Conservation (phyloP, 495 filamentous ascomycete species). For the Xylaria grammica region DNA sequence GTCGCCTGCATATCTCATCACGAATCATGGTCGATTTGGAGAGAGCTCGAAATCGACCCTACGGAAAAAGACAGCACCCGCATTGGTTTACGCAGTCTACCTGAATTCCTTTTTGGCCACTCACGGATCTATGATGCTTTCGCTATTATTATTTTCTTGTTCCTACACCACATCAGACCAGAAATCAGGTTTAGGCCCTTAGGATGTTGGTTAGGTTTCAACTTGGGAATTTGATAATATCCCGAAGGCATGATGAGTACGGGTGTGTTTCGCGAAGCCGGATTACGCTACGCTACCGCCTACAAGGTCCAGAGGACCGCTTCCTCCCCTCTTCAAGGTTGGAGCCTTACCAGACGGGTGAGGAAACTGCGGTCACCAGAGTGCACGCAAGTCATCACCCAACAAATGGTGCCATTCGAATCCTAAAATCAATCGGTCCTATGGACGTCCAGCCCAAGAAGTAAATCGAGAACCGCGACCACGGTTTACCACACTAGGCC, state of each 20-base stretch:
- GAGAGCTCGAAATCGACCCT: not conserved
- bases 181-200: not conserved
- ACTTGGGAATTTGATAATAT: not conserved
- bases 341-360: not conserved
- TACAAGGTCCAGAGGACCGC: too few relatives aligned
- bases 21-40: conserved; percentile 16
- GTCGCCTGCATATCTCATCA: not conserved
- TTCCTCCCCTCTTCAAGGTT: not conserved
- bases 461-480: not conserved
- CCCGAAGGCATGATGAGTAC: not conserved
- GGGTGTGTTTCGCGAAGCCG: too few relatives aligned
- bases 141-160: not conserved
- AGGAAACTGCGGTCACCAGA: too few relatives aligned
- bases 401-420: not conserved
- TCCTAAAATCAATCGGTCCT: not conserved
- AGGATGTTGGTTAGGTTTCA: not conserved
- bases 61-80: not conserved
- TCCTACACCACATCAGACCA: not conserved
- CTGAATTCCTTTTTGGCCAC: not conserved
- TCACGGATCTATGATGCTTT: not conserved
- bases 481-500: not conserved
- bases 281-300: too few relatives aligned
- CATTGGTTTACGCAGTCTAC: not conserved
- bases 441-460: not conserved
- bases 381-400: not conserved